Evolutionary conservation across 176 grass and related monocot genomes (phyloP).

Genomic region (Oryza meyeriana): DNA sequence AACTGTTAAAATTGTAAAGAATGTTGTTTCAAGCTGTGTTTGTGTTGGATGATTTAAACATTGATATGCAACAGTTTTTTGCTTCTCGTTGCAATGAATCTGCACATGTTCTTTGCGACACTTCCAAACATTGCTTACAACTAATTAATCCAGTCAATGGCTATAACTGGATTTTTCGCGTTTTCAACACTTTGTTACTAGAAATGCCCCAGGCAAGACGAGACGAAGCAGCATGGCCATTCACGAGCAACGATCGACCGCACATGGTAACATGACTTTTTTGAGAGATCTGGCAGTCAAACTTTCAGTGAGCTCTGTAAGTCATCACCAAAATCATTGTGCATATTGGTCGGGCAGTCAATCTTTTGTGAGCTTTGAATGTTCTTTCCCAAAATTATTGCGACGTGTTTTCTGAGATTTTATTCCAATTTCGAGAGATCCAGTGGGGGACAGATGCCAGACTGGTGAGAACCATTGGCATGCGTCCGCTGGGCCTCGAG

Average conservation of each 20-base stretch:
- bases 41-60: background rate
- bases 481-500: too few species aligned
- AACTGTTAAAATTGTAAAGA: background rate
- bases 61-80: background rate
- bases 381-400: background rate
- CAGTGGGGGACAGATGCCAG: background rate
- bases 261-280: background rate
- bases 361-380: background rate
- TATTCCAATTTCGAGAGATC: background rate
- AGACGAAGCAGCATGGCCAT: background rate
- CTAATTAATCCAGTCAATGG: background rate
- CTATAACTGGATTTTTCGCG: too few species aligned
- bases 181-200: too few species aligned
- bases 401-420: background rate
- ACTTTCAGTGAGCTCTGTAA: background rate
- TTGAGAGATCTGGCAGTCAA: background rate
- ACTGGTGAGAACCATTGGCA: background rate
- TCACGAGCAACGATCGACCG: background rate
- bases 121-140: background rate
- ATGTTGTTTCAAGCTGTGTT: background rate
- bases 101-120: background rate
- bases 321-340: background rate
- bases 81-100: background rate
- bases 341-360: background rate
- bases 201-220: too few species aligned